A percentile compares a stretch with the other conserved stretches of the same genome.
These are phyloP conservation scores for Pythium dissotocum DNA, from an alignment of 352 stramenopile genomes.

Conservation along the genomic window DNA sequence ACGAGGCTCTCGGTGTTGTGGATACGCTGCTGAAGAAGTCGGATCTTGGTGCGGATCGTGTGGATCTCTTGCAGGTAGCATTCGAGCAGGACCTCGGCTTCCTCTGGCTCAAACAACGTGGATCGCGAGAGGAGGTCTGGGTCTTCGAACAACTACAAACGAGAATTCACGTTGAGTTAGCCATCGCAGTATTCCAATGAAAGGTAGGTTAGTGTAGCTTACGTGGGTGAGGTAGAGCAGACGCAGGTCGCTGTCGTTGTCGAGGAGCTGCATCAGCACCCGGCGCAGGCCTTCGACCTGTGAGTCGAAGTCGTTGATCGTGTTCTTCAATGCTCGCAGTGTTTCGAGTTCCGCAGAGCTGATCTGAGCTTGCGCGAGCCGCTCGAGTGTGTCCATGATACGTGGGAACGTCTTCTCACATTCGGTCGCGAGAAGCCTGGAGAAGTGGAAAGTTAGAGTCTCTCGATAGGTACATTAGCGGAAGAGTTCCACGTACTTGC, in stretches of 20 bases:
- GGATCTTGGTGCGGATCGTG: conserved; percentile 70
- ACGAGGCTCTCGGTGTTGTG: conserved; percentile 80
- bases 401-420: conserved; percentile 44
- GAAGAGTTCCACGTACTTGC: conserved; percentile 45
- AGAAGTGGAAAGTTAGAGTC: neutral
- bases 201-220: too few species aligned
- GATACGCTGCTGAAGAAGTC: conserved; percentile 72
- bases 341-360: conserved; percentile 54
- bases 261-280: conserved; percentile 61
- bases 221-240: conserved; percentile 55
- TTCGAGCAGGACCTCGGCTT: conserved; percentile 72
- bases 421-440: conserved; percentile 21
- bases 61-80: conserved; percentile 82
- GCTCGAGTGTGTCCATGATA: conserved; percentile 45
- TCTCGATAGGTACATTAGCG: too few species aligned
- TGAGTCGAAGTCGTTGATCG: conserved; percentile 68
- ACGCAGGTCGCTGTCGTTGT: conserved; percentile 71
- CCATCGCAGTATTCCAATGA: too few species aligned
- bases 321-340: conserved; percentile 70
- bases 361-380: conserved; percentile 45
- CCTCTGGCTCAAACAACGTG: conserved; percentile 68
- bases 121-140: conserved; percentile 49
- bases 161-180: too few species aligned
- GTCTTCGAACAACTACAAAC: conserved; percentile 29
- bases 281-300: conserved; percentile 60